Conservation (phyloP, 345 rosid species). For the Murraya koenigii region DNA sequence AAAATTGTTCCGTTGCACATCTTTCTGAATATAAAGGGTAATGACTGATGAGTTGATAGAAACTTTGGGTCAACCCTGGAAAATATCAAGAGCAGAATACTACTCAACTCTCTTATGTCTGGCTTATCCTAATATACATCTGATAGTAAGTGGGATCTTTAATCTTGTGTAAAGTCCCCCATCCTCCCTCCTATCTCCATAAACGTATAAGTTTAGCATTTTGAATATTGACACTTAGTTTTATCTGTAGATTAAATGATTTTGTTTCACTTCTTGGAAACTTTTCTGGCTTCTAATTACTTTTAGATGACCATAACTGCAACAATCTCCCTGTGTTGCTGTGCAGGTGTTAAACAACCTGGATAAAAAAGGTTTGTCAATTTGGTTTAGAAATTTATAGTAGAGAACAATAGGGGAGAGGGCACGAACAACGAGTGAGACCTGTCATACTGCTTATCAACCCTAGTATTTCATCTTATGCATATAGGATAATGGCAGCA, state of each 20-base stretch:
- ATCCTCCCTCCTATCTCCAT: not conserved
- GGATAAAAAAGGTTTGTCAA: not conserved
- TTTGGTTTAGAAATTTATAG: not conserved
- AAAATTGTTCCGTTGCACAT: too few species aligned
- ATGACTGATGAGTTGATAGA: not conserved
- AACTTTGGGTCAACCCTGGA: not conserved
- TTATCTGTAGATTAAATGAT: not conserved
- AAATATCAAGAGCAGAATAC: not conserved
- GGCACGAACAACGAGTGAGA: not conserved
- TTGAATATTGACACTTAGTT: not conserved
- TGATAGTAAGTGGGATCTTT: not conserved
- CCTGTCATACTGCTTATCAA: not conserved
- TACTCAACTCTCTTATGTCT: not conserved
- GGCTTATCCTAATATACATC: too few species aligned
- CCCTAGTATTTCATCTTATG: not conserved
- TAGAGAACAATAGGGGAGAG: not conserved
- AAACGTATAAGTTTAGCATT: not conserved
- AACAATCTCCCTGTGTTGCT: not conserved
- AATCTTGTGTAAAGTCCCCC: not conserved
- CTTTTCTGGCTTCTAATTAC: not conserved
- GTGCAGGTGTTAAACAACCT: not conserved
- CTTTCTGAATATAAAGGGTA: too few species aligned
- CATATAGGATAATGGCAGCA: not conserved
- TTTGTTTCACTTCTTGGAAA: not conserved
- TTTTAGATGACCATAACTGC: not conserved